Percentiles rank a stretch among this genome's conserved stretches.
Evolutionary conservation across 495 filamentous ascomycete species (phyloP).

Genomic region (Penicillium canariense): DNA sequence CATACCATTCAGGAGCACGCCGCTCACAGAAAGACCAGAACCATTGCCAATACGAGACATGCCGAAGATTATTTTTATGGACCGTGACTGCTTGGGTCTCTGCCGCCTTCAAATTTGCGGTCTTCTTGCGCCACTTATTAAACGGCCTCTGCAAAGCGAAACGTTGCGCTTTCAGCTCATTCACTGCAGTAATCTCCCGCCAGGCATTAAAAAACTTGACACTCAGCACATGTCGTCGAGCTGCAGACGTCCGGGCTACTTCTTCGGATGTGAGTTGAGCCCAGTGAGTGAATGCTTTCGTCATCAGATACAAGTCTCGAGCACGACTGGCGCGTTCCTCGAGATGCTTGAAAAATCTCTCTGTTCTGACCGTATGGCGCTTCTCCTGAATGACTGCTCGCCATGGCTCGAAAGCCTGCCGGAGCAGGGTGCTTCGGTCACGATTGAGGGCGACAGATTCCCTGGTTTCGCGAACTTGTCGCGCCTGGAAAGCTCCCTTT

Average conservation of each 20-base stretch:
- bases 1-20: slow-evolving; percentile 53
- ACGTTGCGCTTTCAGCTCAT: slow-evolving; percentile 63
- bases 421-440: slow-evolving; percentile 53
- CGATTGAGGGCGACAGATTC: slow-evolving; percentile 47
- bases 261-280: slow-evolving; percentile 60
- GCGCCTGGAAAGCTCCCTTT: slow-evolving; percentile 45
- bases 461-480: slow-evolving; percentile 46
- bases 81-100: slow-evolving; percentile 40
- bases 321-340: slow-evolving; percentile 61
- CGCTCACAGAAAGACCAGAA: slow-evolving; percentile 53
- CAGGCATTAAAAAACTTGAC: slow-evolving; percentile 75
- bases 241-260: slow-evolving; percentile 55
- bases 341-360: slow-evolving; percentile 59
- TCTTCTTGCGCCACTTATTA: slow-evolving; percentile 50
- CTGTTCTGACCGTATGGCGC: slow-evolving; percentile 48
- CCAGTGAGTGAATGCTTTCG: slow-evolving; percentile 75
- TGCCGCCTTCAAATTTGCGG: slow-evolving; percentile 30
- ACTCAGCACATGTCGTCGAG: slow-evolving; percentile 65
- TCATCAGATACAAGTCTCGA: slow-evolving; percentile 63
- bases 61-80: slow-evolving; percentile 44
- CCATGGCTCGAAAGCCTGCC: slow-evolving; percentile 60
- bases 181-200: slow-evolving; percentile 69
- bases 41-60: slow-evolving; percentile 54
- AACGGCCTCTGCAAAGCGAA: slow-evolving; percentile 60
- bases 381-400: slow-evolving; percentile 47